Base-by-base conservation (phyloP, 441 rosid species). In the Eugenia klotzschiana region DNA sequence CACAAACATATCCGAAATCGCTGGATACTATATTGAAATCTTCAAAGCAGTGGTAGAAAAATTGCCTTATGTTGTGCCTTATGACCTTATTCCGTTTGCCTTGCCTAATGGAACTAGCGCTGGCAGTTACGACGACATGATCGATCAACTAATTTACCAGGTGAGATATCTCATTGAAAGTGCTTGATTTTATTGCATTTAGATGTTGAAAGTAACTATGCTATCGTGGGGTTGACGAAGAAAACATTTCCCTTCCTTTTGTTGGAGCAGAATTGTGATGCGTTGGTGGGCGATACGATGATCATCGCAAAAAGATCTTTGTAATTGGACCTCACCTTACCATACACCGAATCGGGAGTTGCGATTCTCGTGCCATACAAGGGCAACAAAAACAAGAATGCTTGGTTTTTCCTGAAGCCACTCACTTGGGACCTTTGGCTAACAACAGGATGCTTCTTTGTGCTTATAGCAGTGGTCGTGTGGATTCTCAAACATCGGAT, bases 281-380 rank as follows among this genome's bases (percentile, higher is more conserved):
- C 90, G 0, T 84, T 84, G 15, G 96, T 91, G 26, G 98, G 97
- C 16, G 98, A 95, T 85, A 83, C 82, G 1, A 91, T 95, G 1
- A 93, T 95, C 25, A 33, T 72, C 1, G 85, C 86, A 0, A 90
- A 91, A 13, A 88, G 96, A 56, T 93, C 94, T 10, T 49, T 4
- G 1, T 83, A 81, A 7, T 92, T 93, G 0, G 95, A 95, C 23
- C 93, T 92, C 82, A 91, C 95, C 8, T 46, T 92, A 43, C 94
- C 95, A 0, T 93, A 86, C 84, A 88, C 89, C 0, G 89, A 89
- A 80, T 91, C 93, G 0, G 94, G 94, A 0, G 93, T 93, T 15
- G 84, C 88, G 8, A 87, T 94, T 89, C 26, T 93, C 1, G 94
- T 88, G 23, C 93, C 92, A 0, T 55, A 89, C 23, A 69, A 37